phyloP scores from a whole-genome alignment of 495 filamentous ascomycete species.

The Penicillium lividum region DNA sequence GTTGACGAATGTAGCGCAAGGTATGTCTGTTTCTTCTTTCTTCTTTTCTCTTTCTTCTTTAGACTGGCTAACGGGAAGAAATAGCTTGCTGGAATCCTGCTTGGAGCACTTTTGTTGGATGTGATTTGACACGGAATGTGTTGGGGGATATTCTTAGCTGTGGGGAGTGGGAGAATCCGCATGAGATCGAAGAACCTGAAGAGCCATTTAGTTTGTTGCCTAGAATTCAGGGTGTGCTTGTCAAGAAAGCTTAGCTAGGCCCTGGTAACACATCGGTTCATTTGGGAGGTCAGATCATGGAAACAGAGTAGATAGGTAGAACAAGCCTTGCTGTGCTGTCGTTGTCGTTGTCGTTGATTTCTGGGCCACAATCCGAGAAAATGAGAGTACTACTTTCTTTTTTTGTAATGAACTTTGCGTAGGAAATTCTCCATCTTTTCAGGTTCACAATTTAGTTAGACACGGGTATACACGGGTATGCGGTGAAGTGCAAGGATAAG shows the following conservation, averaged over 20 bases:
- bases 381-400: too few relatives aligned
- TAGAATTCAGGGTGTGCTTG: constrained; percentile 28
- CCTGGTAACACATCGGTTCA: not conserved
- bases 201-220: constrained; percentile 24
- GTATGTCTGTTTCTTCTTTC: constrained; percentile 18
- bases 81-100: constrained; percentile 27
- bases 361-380: too few relatives aligned
- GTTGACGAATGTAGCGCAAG: constrained; percentile 30
- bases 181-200: constrained; percentile 22
- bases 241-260: constrained; percentile 19
- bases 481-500: too few relatives aligned
- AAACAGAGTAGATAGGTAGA: too few relatives aligned
- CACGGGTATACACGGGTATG: too few relatives aligned
- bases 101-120: constrained; percentile 29
- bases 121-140: constrained; percentile 23
- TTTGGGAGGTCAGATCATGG: too few relatives aligned
- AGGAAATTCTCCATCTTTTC: too few relatives aligned
- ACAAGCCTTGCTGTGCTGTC: too few relatives aligned
- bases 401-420: too few relatives aligned
- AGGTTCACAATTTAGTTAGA: too few relatives aligned
- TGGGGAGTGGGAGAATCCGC: constrained; percentile 29
- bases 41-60: not conserved
- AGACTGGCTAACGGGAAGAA: constrained; percentile 13
- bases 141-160: constrained; percentile 23
- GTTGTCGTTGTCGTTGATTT: too few relatives aligned